Base-by-base conservation (phyloP, 2,329 filamentous ascomycete genomes). In the Blastomyces parvus region DNA sequence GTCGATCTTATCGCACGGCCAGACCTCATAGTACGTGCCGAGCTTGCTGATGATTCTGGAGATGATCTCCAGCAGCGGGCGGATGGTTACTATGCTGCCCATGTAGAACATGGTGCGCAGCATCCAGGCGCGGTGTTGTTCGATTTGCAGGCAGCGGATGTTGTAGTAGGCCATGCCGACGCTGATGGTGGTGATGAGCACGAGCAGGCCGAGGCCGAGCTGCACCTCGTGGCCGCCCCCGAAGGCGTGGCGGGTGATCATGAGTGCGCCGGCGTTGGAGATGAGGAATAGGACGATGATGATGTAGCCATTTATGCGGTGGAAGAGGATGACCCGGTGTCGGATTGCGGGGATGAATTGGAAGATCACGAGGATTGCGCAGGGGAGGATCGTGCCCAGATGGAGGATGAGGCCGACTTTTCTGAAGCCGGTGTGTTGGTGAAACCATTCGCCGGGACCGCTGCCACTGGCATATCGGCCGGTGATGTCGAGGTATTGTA, bases 51-150 rank as follows among this genome's bases (percentile, higher is more conserved):
- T 74, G 9, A 82, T 74, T 1, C 65, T 66, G 1, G 78, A 76
- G 0, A 76, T 67, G 46, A 81, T 71, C 62, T 80, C 73, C 50
- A 82, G 72, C 42, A 71, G 68, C n/a, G 72, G 63, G 25, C 70
- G 63, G n/a, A 68, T 64, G 14, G 72, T 73, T 52, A 73, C 70
- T 62, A 73, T 72, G 44, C 64, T 68, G 13, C 63, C 67, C 63
- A 72, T 64, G 59, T 80, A 80, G 48, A 81, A 74, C 81, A 81
- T 82, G 8, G 80, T 77, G 27, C 85, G 72, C 38, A 87, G 68
- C 84, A 87, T 87, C 84, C 84, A 87, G 2, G 83, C 82, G 1
- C 85, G 78, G 65, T 87, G 85, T 68, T 86, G 81, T 40, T 86
- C 83, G 59, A 88, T 83, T 68, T 86, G 84, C 1, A 86, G 71